Percentiles rank a stretch among this genome's conserved stretches.
Evolutionary conservation across 208 protist genomes (phyloP).

Genomic region (Wallacemonas sp.): DNA sequence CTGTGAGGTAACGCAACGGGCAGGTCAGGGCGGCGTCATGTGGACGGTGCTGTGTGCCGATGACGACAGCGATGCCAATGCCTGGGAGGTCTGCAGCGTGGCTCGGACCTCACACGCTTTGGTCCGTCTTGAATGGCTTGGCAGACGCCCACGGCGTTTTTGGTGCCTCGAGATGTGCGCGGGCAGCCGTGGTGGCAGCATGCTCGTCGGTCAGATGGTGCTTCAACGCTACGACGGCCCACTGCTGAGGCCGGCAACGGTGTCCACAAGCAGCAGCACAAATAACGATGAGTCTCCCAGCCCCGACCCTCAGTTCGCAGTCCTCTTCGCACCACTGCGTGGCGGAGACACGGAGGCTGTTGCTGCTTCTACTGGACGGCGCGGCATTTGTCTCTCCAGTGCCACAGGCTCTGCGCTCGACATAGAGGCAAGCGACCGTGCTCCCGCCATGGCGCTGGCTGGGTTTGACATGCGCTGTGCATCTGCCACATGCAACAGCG

Average conservation of each 20-base stretch:
- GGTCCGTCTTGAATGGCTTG: constrained; percentile 18
- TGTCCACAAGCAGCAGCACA: background rate
- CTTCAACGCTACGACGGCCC: constrained; percentile 38
- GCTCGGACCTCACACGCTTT: constrained; percentile 9
- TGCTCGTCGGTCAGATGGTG: constrained; percentile 17
- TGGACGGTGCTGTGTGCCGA: constrained; percentile 37
- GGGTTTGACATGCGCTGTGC: background rate
- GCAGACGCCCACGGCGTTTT: constrained; percentile 16
- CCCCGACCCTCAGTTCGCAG: background rate
- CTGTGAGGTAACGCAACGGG: background rate
- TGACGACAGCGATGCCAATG: constrained; percentile 19
- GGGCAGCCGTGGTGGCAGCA: constrained; percentile 12
- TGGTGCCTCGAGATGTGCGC: constrained; percentile 37
- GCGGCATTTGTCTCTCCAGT: too few relatives aligned
- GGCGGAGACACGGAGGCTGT: background rate
- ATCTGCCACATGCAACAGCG: background rate
- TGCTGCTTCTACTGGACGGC: too few relatives aligned
- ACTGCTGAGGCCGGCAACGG: constrained; percentile 17
- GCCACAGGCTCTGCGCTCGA: background rate
- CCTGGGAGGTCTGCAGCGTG: background rate
- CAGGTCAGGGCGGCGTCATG: background rate
- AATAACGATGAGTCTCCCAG: too few relatives aligned
- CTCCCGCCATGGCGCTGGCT: background rate
- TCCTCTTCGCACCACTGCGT: background rate
- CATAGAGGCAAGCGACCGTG: background rate